phyloP scores from a whole-genome alignment of 768 basidiomycete species.

The Phanerodontia chrysosporium region DNA sequence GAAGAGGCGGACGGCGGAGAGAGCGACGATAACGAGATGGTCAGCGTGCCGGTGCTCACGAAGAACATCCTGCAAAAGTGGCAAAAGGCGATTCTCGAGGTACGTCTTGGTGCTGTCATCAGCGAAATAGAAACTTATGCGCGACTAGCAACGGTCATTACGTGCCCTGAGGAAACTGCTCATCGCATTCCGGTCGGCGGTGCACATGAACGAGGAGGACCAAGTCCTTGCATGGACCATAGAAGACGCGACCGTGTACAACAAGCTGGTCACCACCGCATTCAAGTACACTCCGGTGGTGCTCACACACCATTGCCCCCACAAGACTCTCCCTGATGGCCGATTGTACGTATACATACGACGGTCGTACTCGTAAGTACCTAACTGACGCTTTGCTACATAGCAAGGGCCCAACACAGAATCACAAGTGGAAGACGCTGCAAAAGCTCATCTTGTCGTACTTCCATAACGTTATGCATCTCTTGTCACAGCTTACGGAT shows the following conservation, averaged over 20 bases:
- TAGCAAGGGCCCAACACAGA: slow-evolving; percentile 84
- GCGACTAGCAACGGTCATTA: slow-evolving; percentile 74
- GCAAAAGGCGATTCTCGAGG: slow-evolving; percentile 89
- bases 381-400: not conserved
- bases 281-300: slow-evolving; percentile 89
- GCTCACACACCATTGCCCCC: slow-evolving; percentile 82
- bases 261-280: slow-evolving; percentile 83
- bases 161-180: slow-evolving; percentile 79
- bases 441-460: slow-evolving; percentile 87
- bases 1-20: slow-evolving; percentile 45
- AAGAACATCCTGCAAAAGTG: slow-evolving; percentile 69
- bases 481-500: slow-evolving; percentile 74
- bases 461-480: slow-evolving; percentile 80
- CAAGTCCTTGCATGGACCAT: slow-evolving; percentile 82
- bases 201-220: slow-evolving; percentile 83
- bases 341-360: slow-evolving; percentile 60
- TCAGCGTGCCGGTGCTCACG: slow-evolving; percentile 53
- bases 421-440: slow-evolving; percentile 74
- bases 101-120: slow-evolving; percentile 25
- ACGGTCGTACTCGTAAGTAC: not conserved
- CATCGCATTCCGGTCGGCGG: slow-evolving; percentile 89
- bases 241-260: slow-evolving; percentile 89
- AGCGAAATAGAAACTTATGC: not conserved
- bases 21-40: slow-evolving; percentile 41
- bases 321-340: slow-evolving; percentile 76